Evolutionary conservation across 306 rosid genomes (phyloP).

Genomic region (Rubus idaeus): DNA sequence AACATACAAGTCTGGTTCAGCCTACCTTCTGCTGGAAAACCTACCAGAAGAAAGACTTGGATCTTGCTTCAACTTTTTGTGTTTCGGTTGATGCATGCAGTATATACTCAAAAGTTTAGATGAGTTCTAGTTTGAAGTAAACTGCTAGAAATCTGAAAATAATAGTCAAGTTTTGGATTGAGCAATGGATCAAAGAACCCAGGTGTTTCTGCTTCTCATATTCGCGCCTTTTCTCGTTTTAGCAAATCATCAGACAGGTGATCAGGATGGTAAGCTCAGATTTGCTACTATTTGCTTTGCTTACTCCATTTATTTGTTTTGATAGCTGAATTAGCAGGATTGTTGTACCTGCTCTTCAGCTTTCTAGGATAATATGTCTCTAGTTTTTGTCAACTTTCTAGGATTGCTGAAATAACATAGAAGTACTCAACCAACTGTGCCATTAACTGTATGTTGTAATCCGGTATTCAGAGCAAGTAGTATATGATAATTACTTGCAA

Average conservation of each 20-base stretch:
- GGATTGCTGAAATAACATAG: not conserved
- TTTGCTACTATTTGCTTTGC: not conserved
- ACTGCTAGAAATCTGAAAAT: no score
- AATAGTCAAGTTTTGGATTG: not conserved
- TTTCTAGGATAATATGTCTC: not conserved
- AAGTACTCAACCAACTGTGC: not conserved
- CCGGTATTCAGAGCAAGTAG: not conserved
- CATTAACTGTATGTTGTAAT: not conserved
- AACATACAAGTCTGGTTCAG: no score
- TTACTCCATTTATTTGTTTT: not conserved
- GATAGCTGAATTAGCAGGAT: not conserved
- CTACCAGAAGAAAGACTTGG: not conserved
- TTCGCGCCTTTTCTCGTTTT: slow-evolving; percentile 4
- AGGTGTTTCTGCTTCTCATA: slow-evolving; percentile 14
- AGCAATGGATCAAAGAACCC: slow-evolving; percentile 21
- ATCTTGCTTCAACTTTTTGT: not conserved
- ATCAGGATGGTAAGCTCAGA: slow-evolving; percentile 26
- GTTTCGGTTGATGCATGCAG: not conserved
- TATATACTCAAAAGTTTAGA: not conserved
- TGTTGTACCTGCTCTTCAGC: not conserved
- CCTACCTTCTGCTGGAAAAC: no score
- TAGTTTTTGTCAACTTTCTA: not conserved
- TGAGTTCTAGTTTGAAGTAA: slow-evolving; percentile 1
- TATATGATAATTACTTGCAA: not conserved
- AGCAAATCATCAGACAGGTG: not conserved